Conservation (phyloP, 306 rosid genomes). For the Ceratonia siliqua region DNA sequence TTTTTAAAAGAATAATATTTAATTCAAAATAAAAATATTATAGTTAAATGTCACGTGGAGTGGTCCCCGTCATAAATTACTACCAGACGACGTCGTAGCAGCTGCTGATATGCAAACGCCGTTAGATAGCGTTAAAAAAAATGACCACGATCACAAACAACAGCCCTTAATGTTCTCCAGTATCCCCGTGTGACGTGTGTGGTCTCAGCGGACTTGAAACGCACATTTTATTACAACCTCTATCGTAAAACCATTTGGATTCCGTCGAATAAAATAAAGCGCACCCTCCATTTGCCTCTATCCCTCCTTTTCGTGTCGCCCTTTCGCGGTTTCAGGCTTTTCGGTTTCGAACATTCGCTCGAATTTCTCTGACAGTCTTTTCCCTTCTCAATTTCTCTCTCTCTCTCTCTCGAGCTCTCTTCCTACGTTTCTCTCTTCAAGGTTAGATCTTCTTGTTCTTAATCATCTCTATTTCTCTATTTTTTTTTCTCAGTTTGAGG, state of each 20-base stretch:
- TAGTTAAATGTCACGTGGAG: neutral
- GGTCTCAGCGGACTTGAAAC: slow-evolving; percentile 41
- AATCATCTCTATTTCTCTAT: neutral
- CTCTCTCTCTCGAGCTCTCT: slow-evolving; percentile 27
- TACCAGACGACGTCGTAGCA: neutral
- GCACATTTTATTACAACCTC: slow-evolving; percentile 36
- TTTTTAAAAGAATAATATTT: neutral
- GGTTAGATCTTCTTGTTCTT: slow-evolving; percentile 58
- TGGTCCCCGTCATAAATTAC: neutral
- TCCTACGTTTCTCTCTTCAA: neutral
- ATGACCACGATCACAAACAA: slow-evolving; percentile 18
- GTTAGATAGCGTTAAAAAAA: neutral
- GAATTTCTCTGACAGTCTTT: slow-evolving; percentile 32
- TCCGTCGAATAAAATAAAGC: slow-evolving; percentile 42
- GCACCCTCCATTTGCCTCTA: slow-evolving; percentile 1
- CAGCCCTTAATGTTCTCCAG: neutral
- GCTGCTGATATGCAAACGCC: neutral
- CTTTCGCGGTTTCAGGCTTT: slow-evolving; percentile 56
- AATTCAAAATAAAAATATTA: neutral
- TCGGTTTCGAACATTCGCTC: slow-evolving; percentile 63
- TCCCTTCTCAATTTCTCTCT: neutral
- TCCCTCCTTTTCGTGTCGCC: slow-evolving; percentile 43
- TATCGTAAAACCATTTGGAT: slow-evolving; percentile 29
- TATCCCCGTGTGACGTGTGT: slow-evolving; percentile 67
- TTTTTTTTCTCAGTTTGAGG: neutral